Conservation (phyloP, 176 grass and related monocot genomes). For the Phoenix dactylifera region DNA sequence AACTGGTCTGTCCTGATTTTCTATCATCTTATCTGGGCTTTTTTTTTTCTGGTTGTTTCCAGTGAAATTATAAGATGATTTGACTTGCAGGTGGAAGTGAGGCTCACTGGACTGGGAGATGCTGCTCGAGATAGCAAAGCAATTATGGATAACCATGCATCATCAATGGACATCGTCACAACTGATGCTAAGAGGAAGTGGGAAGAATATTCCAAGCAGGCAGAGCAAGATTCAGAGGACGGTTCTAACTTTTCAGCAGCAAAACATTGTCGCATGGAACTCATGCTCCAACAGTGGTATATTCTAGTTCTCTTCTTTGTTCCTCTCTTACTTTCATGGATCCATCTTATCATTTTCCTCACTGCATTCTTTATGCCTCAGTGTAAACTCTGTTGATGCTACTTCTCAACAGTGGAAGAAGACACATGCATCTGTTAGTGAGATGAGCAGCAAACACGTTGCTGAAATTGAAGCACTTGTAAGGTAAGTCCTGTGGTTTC, state of each 20-base stretch:
- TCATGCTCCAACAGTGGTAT: slow-evolving; percentile 67
- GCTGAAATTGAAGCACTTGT: slow-evolving; percentile 68
- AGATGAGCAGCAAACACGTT: slow-evolving; percentile 63
- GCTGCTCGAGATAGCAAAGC: slow-evolving; percentile 53
- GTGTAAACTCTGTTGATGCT: slow-evolving; percentile 47
- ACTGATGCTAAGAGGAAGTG: slow-evolving; percentile 95
- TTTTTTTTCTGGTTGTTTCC: neutral
- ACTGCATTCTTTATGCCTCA: slow-evolving; percentile 11
- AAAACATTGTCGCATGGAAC: slow-evolving; percentile 90
- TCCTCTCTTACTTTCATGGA: neutral
- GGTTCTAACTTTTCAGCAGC: slow-evolving; percentile 63
- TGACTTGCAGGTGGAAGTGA: slow-evolving; percentile 54
- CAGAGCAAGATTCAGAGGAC: slow-evolving; percentile 53
- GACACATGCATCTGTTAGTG: slow-evolving; percentile 50
- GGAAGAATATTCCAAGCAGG: slow-evolving; percentile 69
- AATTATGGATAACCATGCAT: slow-evolving; percentile 65
- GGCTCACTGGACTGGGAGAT: slow-evolving; percentile 50
- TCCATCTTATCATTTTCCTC: neutral
- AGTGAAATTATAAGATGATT: neutral
- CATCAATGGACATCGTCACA: slow-evolving; percentile 45
- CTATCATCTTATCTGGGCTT: neutral
- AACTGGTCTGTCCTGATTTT: slow-evolving; percentile 40
- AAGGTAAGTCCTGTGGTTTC: slow-evolving; percentile 29
- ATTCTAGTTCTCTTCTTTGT: neutral
- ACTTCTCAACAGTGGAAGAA: slow-evolving; percentile 73